Evolutionary conservation across 495 filamentous ascomycete genomes (phyloP), one percentile per base, ranked within the genome.

Genomic region (Opeltia flavorubescens): DNA sequence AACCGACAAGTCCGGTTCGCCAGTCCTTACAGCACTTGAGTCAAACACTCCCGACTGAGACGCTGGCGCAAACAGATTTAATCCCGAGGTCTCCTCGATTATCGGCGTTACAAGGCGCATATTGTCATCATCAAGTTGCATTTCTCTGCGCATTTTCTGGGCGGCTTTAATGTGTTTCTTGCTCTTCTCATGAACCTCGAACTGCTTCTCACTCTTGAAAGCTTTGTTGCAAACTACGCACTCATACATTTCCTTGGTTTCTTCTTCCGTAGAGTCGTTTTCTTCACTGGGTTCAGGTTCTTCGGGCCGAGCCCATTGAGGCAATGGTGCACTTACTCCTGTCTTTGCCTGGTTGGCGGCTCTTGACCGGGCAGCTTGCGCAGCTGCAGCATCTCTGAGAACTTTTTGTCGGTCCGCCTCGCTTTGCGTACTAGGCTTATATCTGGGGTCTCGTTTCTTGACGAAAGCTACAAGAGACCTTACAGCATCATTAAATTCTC

Each of bases 401-500:
- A 70, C 66, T 58, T 84, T 80, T 60, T 91, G 85, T 4, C 88
- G 72, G 52, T 96, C 83, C 21, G 74, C 80, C 53, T 94, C 85
- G 29, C 73, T 82, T 55, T 89, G 80, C 2, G 63, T 65, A 48
- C 83, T 78, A 11, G 65, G 59, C 29, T 76, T 76, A 57, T 83
- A 94, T 44, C 91, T 78, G 0, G 86, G 86, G 54, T 99, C 91
- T 24, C 91, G 76, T 65, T 94, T 95, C 51, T 83, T 83, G n/a
- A 88, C 82, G 62, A 96, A 95, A 9, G 78, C 72, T 11, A 96
- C 86, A 12, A 99, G 73, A 1, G 82, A 83, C 38, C 78, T 62
- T n/a, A 99, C 89, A 9, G 85, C 81, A 52, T 94, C 86, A 64
- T 95, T 96, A 66, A 89, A 96, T 48, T 95, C 84, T 34, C 81